Evolutionary conservation across 2,329 filamentous ascomycete genomes (phyloP).

Genomic region (Zymoseptoria ardabiliae): DNA sequence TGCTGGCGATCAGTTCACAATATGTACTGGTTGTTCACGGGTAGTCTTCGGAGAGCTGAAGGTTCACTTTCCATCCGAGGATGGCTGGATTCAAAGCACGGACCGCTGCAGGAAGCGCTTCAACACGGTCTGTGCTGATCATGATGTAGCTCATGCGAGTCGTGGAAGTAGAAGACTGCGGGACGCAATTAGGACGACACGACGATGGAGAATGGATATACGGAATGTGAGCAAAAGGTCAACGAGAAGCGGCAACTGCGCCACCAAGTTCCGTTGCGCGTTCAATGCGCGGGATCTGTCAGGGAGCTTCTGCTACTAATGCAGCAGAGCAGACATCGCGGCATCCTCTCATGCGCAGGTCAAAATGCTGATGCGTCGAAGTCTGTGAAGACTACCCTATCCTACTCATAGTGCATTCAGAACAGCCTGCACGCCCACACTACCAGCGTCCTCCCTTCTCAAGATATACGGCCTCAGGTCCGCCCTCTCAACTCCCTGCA

Average conservation of each 20-base stretch:
- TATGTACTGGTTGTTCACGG: neutral
- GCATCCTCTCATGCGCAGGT: too few relatives aligned
- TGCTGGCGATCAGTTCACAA: neutral
- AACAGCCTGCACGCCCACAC: conserved; percentile 74
- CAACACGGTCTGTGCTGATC: neutral
- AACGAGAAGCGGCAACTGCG: too few relatives aligned
- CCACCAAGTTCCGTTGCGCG: too few relatives aligned
- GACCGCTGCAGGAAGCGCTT: neutral
- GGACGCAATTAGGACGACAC: too few relatives aligned
- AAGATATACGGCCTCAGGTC: conserved; percentile 75
- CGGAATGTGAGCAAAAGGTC: too few relatives aligned
- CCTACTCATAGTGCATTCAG: conserved; percentile 53
- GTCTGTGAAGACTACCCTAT: too few relatives aligned
- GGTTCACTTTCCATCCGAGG: neutral
- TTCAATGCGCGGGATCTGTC: too few relatives aligned
- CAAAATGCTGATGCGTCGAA: too few relatives aligned
- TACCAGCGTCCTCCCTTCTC: conserved; percentile 75
- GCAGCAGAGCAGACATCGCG: too few relatives aligned
- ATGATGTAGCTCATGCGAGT: neutral
- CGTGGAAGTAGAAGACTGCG: too few relatives aligned
- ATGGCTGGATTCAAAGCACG: neutral
- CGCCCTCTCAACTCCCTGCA: conserved; percentile 36
- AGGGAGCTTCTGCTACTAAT: too few relatives aligned
- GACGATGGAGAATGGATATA: too few relatives aligned
- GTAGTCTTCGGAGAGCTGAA: neutral